Conservation (phyloP, 2,329 filamentous ascomycete genomes). For the Monilinia polystroma region DNA sequence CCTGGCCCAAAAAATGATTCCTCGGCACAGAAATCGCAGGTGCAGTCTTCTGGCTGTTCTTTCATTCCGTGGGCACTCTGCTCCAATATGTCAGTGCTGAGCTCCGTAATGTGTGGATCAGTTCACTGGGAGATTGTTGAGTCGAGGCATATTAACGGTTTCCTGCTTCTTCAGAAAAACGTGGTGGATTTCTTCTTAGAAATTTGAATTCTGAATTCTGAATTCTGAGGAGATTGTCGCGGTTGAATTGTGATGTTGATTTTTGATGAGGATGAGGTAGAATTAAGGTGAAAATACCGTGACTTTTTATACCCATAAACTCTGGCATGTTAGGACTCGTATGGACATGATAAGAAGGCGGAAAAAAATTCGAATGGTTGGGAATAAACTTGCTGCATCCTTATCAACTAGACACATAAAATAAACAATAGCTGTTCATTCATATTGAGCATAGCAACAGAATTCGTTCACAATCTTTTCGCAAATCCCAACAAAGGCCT, state of each 20-base stretch:
- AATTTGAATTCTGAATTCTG: background rate
- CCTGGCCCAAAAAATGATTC: no score
- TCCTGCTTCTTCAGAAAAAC: background rate
- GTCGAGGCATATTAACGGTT: background rate
- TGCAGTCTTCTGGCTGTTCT: background rate
- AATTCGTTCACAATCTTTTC: background rate
- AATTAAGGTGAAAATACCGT: background rate
- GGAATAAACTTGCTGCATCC: background rate
- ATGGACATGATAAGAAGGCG: background rate
- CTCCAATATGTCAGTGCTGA: background rate
- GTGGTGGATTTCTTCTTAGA: background rate
- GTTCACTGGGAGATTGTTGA: background rate
- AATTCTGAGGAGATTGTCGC: background rate
- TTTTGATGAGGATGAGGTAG: background rate
- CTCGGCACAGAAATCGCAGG: background rate
- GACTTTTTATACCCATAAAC: background rate
- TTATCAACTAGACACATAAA: background rate
- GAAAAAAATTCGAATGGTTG: background rate
- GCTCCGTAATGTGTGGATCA: background rate
- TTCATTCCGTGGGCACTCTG: slow-evolving; percentile 3
- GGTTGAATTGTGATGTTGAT: background rate
- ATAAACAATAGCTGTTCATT: background rate
- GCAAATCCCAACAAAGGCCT: background rate
- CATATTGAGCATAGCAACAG: background rate
- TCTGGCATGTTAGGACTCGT: no score